Conservation (phyloP, 495 filamentous ascomycete genomes). For the Penicillium diatomitis region DNA sequence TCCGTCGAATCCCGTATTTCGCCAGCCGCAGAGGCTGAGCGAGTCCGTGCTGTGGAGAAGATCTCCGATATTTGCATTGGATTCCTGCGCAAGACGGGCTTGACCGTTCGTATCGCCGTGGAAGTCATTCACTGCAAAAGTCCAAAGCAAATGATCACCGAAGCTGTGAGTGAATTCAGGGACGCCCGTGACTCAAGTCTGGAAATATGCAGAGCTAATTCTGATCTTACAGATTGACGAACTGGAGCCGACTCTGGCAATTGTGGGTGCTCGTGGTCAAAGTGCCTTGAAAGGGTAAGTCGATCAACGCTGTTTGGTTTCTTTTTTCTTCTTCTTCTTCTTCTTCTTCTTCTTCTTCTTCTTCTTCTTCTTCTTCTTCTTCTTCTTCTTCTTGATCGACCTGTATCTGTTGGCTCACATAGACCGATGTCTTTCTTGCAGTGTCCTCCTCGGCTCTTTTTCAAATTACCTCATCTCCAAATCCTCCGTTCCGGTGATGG, state of each 20-base stretch:
- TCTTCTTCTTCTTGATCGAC: too few species aligned
- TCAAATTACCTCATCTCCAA: conserved; percentile 95
- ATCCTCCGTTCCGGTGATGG: conserved; percentile 93
- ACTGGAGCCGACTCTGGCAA: conserved; percentile 83
- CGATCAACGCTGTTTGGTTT: not conserved
- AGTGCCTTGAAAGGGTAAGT: conserved; percentile 88
- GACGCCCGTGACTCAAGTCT: conserved; percentile 3
- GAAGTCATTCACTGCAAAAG: conserved; percentile 98
- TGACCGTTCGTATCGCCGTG: conserved; percentile 85
- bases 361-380: too few species aligned
- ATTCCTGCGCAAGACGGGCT: conserved; percentile 75
- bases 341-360: too few species aligned
- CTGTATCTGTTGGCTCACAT: too few species aligned
- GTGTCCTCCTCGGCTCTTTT: conserved; percentile 88
- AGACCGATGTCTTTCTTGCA: conserved; percentile 16
- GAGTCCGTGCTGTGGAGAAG: conserved; percentile 62
- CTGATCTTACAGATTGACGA: conserved; percentile 61
- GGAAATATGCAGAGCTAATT: conserved; percentile 7
- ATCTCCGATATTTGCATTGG: conserved; percentile 74
- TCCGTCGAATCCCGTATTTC: conserved; percentile 36
- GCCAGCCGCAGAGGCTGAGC: conserved; percentile 63
- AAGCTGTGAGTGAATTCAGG: conserved; percentile 46
- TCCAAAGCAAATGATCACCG: conserved; percentile 74
- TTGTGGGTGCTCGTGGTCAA: conserved; percentile 81
- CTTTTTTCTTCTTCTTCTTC: too few species aligned